Conservation (phyloP, 495 filamentous ascomycete species). For the Neurospora sp. region DNA sequence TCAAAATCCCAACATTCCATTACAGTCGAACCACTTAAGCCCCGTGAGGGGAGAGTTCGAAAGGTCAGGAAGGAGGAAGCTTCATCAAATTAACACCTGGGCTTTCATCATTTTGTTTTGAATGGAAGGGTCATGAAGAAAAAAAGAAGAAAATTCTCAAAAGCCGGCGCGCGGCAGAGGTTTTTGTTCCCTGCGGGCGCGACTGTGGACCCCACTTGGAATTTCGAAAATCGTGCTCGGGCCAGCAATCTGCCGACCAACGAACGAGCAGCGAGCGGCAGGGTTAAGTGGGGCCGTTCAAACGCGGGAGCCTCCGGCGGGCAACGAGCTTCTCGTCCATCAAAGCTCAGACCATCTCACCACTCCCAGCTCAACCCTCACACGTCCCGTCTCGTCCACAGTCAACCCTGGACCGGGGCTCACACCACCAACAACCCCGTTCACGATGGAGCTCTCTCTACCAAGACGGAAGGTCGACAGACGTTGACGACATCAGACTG, state of each 20-base stretch:
- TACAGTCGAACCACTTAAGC: slow-evolving; percentile 78
- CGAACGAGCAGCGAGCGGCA: not conserved
- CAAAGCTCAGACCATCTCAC: not conserved
- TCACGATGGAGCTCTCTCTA: not conserved
- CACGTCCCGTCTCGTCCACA: not conserved
- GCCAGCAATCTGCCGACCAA: slow-evolving; percentile 11
- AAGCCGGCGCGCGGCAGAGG: not conserved
- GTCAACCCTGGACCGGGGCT: not conserved
- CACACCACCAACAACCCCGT: not conserved
- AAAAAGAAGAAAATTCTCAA: slow-evolving; percentile 32
- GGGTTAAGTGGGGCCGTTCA: not conserved
- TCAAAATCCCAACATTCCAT: slow-evolving; percentile 67
- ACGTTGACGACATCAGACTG: not conserved
- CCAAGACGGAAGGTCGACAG: not conserved
- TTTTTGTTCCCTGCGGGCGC: slow-evolving; percentile 8
- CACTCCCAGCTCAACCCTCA: not conserved
- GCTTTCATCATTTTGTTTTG: slow-evolving; percentile 99
- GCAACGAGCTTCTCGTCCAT: not conserved
- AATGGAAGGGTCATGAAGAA: slow-evolving; percentile 92
- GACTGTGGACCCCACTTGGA: slow-evolving; percentile 6
- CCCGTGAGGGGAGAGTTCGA: slow-evolving; percentile 70
- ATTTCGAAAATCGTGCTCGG: slow-evolving; percentile 3
- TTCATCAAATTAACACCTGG: slow-evolving; percentile 81
- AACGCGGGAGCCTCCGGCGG: not conserved
- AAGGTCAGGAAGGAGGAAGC: slow-evolving; percentile 55